Evolutionary conservation across 2,329 filamentous ascomycete genomes (phyloP).

Genomic region (Penicillium psychrosexuale): DNA sequence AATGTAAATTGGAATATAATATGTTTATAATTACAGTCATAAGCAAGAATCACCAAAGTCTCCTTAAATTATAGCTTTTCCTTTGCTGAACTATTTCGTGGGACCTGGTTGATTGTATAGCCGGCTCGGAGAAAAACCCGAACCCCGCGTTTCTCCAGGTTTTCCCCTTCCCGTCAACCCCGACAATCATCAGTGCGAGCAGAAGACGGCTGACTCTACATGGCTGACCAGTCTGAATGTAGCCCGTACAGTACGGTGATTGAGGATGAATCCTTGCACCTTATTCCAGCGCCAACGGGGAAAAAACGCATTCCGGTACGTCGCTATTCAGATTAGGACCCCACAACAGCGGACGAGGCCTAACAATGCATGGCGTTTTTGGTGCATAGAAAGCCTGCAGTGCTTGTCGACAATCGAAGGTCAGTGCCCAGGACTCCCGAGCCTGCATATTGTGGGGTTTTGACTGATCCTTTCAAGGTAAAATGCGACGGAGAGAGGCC

Average conservation of each 20-base stretch:
- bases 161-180: slow-evolving; percentile 10
- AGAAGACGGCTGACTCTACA: background rate
- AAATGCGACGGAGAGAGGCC: slow-evolving; percentile 39
- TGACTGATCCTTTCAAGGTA: slow-evolving; percentile 22
- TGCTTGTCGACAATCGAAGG: slow-evolving; percentile 40
- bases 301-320: slow-evolving; percentile 40
- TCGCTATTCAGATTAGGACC: background rate
- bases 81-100: background rate
- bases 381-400: slow-evolving; percentile 36
- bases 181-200: background rate
- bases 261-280: slow-evolving; percentile 21
- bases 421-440: slow-evolving; percentile 1
- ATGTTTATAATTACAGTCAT: background rate
- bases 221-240: background rate
- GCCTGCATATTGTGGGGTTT: background rate
- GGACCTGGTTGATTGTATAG: background rate
- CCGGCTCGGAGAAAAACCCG: slow-evolving; percentile 16
- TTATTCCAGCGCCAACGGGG: slow-evolving; percentile 23
- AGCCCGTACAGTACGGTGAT: slow-evolving; percentile 10
- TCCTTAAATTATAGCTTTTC: background rate
- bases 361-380: background rate
- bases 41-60: background rate
- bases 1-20: background rate
- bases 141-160: slow-evolving; percentile 25
- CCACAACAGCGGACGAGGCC: background rate